phyloP scores from a whole-genome alignment of 1,284 basidiomycete genomes.

The Cryptococcus wingfieldii region DNA sequence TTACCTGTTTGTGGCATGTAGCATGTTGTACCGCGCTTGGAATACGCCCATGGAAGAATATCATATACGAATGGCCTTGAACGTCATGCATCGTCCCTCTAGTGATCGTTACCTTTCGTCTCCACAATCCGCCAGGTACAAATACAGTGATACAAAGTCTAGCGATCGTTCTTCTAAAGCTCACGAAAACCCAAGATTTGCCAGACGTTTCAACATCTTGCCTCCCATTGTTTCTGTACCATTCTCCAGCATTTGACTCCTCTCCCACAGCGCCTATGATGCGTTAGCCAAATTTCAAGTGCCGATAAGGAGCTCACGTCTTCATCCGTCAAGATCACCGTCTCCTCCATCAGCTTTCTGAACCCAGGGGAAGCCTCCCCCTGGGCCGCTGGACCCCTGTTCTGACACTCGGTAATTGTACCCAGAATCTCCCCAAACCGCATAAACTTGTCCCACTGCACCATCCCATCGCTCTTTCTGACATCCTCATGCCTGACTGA shows the following conservation, averaged over 20 bases:
- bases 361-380: constrained; percentile 22
- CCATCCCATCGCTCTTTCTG: constrained; percentile 23
- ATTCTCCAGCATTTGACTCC: constrained; percentile 14
- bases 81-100: background rate
- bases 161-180: too few species aligned
- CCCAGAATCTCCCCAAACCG: constrained; percentile 37
- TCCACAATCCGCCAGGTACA: background rate
- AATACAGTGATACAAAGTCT: background rate
- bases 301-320: constrained; percentile 31
- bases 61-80: background rate
- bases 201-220: constrained; percentile 12
- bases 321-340: constrained; percentile 34
- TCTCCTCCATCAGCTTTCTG: constrained; percentile 32
- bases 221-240: constrained; percentile 13
- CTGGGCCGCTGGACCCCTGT: constrained; percentile 22
- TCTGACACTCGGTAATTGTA: constrained; percentile 39
- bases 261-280: constrained; percentile 12
- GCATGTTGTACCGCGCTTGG: background rate
- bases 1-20: background rate
- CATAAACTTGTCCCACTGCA: constrained; percentile 44
- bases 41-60: background rate
- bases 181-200: constrained; percentile 10
- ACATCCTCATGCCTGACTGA: constrained; percentile 32
- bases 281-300: background rate
- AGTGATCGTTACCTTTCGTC: background rate